Evolutionary conservation across 2,329 filamentous ascomycete species (phyloP), one percentile per base, ranked within the genome.

Genomic region (Fusarium cyanostomum): DNA sequence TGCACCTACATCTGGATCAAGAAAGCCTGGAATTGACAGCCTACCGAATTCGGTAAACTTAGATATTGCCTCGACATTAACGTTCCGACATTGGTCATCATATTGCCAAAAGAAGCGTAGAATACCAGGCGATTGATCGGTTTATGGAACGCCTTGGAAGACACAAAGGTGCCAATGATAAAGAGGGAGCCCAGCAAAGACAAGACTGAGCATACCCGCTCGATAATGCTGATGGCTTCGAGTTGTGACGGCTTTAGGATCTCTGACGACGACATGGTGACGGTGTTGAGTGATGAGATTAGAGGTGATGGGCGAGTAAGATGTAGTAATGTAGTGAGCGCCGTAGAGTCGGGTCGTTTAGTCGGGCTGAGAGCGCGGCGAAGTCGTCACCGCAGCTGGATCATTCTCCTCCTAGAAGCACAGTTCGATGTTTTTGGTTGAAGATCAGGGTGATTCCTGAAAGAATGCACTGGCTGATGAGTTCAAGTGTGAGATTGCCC

Each of bases 81-180:
- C 0, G 92, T 93, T 1, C 88, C 91, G 15, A 92, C 83, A 73
- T 92, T 94, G 60, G 86, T 86, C 75, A 93, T 81, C 68, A 94
- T 82, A 71, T 96, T 96, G 8, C 92, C 92, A 71, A 92, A 90
- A 0, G 90, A 90, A 7, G 92, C 92, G 73, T 90, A 95, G 74
- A 96, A 94, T 9, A 94, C 88, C 0, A 96, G 82, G 15, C 92
- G 84, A 72, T 95, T 95, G 78, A 95, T 93, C n/a, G 92, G 90
- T 72, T 93, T 94, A 70, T 91, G 90, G 73, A 95, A 95, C 6
- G 83, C 82, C 13, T 81, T 83, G 28, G 89, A 91, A n/a, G 77
- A 75, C 27, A 85, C 77, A 71, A 94, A 95, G 4, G 90, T 93
- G 52, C 80, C 68, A 51, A 94, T 86, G 70, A 93, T 90, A 73